A percentile compares a stretch with the other conserved stretches of the same genome.
Conservation (phyloP, 192 early-diverging fungal species). For the Coemansia sp. region DNA sequence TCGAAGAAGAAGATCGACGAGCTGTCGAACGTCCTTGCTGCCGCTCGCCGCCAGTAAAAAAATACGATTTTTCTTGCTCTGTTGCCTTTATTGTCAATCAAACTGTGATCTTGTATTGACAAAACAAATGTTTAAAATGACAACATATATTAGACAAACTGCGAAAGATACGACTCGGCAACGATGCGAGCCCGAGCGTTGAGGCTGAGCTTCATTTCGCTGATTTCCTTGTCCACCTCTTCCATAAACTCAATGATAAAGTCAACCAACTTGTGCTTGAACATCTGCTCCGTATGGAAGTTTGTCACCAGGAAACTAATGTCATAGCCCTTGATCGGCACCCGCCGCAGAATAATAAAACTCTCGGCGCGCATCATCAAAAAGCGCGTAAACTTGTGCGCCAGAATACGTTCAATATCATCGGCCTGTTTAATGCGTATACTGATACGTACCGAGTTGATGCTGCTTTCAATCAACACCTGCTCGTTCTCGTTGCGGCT, state of each 20-base stretch:
- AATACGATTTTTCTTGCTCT: constrained; percentile 6
- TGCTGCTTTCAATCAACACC: constrained; percentile 87
- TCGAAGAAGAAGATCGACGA: constrained; percentile 99
- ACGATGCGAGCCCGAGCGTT: constrained; percentile 90
- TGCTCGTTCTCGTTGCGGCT: constrained; percentile 90
- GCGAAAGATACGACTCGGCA: constrained; percentile 68
- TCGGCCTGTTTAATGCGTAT: constrained; percentile 98
- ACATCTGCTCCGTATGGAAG: constrained; percentile 97
- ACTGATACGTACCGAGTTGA: constrained; percentile 91
- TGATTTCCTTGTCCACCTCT: constrained; percentile 98
- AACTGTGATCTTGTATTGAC: background rate
- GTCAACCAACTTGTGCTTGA: constrained; percentile 98
- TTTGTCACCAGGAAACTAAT: constrained; percentile 97
- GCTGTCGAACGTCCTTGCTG: constrained; percentile 87
- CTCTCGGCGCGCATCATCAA: constrained; percentile 95
- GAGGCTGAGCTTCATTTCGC: constrained; percentile 95
- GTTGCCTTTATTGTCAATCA: constrained; percentile 6
- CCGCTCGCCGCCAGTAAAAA: constrained; percentile 75
- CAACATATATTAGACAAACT: constrained; percentile 35
- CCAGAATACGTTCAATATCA: constrained; percentile 91
- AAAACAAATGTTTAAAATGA: background rate
- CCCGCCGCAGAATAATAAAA: constrained; percentile 90
- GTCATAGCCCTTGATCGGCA: constrained; percentile 94
- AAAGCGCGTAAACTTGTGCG: constrained; percentile 97
- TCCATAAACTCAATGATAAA: constrained; percentile 99